Conservation (phyloP, 225 moss, liverwort and hornwort genomes). For the Physcomitrium patens region DNA sequence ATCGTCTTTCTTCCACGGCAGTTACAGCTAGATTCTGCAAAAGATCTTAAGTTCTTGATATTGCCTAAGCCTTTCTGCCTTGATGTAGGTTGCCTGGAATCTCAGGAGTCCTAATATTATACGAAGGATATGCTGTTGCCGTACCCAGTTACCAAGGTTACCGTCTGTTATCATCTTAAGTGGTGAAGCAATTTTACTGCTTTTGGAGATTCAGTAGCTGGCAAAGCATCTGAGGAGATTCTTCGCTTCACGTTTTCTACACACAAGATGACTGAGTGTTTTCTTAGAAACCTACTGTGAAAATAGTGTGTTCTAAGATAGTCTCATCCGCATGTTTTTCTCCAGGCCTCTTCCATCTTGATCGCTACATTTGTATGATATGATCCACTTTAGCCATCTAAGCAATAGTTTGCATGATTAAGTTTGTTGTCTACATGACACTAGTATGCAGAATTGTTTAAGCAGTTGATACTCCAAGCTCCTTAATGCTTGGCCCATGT, state of each 20-base stretch:
- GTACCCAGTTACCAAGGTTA: conserved; percentile 58
- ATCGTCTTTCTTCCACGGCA: conserved; percentile 13
- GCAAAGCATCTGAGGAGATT: conserved; percentile 64
- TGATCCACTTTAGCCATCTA: too few relatives aligned
- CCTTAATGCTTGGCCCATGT: background rate
- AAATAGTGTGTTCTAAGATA: background rate
- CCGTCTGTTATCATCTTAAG: conserved; percentile 84
- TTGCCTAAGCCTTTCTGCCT: background rate
- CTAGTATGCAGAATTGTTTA: conserved; percentile 3
- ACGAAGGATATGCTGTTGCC: conserved; percentile 42
- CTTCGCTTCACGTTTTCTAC: conserved; percentile 69
- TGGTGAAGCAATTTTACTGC: conserved; percentile 81
- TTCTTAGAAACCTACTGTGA: conserved; percentile 19
- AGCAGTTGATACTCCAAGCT: background rate
- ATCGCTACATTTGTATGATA: too few relatives aligned
- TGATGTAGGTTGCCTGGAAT: conserved; percentile 17
- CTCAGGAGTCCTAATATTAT: background rate
- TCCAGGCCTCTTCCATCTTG: background rate
- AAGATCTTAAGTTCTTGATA: background rate
- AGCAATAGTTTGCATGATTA: too few relatives aligned
- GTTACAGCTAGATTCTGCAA: background rate
- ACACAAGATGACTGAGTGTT: conserved; percentile 52
- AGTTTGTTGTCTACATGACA: too few relatives aligned
- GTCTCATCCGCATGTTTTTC: background rate
- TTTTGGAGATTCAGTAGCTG: conserved; percentile 69